phyloP scores from a whole-genome alignment of 2,329 filamentous ascomycete species.

The Pseudogymnoascus sp. region DNA sequence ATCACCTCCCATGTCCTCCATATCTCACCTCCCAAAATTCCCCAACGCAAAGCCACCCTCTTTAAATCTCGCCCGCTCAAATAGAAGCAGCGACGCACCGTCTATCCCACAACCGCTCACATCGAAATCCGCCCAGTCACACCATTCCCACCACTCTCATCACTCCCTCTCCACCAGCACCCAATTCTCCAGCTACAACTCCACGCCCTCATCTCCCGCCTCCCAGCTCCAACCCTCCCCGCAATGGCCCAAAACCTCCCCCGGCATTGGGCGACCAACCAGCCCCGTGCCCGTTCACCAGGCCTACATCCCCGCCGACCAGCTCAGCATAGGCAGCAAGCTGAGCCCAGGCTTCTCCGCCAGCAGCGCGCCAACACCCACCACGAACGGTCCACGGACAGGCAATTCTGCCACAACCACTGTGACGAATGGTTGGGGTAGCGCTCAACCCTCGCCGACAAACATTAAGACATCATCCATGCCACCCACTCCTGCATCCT shows the following conservation, averaged over 20 bases:
- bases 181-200: conserved; percentile 5
- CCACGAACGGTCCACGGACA: neutral
- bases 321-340: conserved; percentile 5
- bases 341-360: neutral
- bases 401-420: neutral
- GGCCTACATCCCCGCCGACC: neutral
- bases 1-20: neutral
- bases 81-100: conserved; percentile 6
- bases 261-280: neutral
- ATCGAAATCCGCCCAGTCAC: neutral
- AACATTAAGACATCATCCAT: neutral
- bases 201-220: neutral
- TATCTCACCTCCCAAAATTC: conserved; percentile 14
- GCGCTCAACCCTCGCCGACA: neutral
- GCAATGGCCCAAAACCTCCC: neutral
- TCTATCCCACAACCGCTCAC: conserved; percentile 10
- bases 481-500: neutral
- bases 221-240: neutral
- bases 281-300: conserved; percentile 3
- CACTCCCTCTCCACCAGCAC: conserved; percentile 1
- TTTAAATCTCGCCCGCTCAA: neutral
- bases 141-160: neutral
- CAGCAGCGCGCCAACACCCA: neutral
- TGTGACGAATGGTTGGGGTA: neutral
- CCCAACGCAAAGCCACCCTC: conserved; percentile 4